These are phyloP conservation scores for Adansonia rubrostipa DNA, from an alignment of 441 rosid genomes.

Conservation along the genomic window DNA sequence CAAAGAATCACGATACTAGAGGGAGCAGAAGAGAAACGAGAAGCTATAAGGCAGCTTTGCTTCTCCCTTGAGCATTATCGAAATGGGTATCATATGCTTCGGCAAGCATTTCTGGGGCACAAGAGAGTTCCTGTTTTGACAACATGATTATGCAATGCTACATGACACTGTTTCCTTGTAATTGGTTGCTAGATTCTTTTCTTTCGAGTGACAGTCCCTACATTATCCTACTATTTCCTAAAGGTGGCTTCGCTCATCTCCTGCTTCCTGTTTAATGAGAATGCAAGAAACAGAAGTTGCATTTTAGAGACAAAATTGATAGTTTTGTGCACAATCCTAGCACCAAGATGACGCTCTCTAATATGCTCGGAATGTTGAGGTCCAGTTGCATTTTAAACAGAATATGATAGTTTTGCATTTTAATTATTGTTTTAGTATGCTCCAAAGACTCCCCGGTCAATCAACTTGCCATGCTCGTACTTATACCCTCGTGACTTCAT, in stretches of 20 bases:
- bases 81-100: conserved; percentile 54
- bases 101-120: conserved; percentile 55
- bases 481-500: background rate
- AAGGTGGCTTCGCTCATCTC: conserved; percentile 7
- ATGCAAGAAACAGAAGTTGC: conserved; percentile 1
- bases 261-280: background rate
- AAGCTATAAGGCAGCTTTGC: conserved; percentile 87
- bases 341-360: conserved; percentile 7
- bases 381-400: background rate
- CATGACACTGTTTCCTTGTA: background rate
- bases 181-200: conserved; percentile 1
- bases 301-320: conserved; percentile 7
- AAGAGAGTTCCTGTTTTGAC: conserved; percentile 53
- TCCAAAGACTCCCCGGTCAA: background rate
- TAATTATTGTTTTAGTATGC: background rate
- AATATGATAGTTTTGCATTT: background rate
- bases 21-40: conserved; percentile 86
- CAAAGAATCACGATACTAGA: conserved; percentile 53
- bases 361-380: background rate
- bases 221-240: background rate
- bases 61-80: conserved; percentile 81
- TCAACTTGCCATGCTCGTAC: conserved; percentile 12
- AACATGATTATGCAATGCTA: conserved; percentile 27
- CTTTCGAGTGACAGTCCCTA: background rate
- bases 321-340: background rate